These are phyloP conservation scores for Poa pratensis DNA, from an alignment of 176 grass and related monocot species.

Conservation along the genomic window DNA sequence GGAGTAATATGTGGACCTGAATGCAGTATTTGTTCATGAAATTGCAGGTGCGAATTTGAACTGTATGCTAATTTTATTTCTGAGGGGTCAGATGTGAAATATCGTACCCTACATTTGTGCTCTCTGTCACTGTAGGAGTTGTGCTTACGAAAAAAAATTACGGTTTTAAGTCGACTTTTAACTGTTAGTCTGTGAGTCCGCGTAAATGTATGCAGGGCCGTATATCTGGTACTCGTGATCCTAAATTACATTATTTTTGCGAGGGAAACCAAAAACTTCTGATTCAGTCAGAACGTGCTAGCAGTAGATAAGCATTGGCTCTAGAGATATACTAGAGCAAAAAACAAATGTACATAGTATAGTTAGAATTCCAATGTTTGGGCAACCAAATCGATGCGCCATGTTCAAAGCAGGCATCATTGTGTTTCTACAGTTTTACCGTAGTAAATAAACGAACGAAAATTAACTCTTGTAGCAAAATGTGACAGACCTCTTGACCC, in stretches of 20 bases:
- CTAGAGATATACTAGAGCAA: not conserved
- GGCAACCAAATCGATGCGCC: not conserved
- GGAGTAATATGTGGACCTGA: conserved; percentile 6
- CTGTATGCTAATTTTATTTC: not conserved
- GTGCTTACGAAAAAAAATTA: not conserved
- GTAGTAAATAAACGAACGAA: not conserved
- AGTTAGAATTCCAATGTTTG: not conserved
- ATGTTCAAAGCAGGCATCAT: not conserved
- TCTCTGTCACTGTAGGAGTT: not conserved
- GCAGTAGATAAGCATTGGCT: not conserved
- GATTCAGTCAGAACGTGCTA: not conserved
- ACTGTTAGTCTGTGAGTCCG: not conserved
- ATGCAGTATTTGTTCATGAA: not conserved
- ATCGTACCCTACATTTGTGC: not conserved
- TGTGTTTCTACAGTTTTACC: conserved; percentile 21
- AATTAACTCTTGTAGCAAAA: not conserved
- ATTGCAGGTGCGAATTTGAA: not conserved
- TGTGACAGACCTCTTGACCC: conserved; percentile 78
- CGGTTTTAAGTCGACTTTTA: not conserved
- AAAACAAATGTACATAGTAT: not conserved
- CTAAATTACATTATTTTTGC: not conserved
- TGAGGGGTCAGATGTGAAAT: not conserved
- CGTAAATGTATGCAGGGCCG: not conserved
- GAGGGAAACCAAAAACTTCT: not conserved
- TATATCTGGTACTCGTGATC: not conserved